phyloP scores from a whole-genome alignment of 257 asterid genomes.

The Ligustrum vulgare region DNA sequence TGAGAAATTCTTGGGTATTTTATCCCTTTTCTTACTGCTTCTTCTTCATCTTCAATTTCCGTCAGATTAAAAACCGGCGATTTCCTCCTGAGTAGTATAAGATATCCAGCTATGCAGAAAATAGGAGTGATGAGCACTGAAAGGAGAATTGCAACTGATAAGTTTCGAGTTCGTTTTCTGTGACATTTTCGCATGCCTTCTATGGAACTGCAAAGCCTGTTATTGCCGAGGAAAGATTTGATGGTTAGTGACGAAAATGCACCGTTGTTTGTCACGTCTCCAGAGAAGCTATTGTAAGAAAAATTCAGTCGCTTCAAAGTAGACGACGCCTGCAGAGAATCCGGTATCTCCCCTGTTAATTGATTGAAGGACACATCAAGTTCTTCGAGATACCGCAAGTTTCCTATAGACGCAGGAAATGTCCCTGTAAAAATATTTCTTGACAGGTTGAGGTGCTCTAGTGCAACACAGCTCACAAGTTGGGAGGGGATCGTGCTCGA shows the following conservation, averaged over 20 bases:
- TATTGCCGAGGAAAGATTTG: conserved; percentile 58
- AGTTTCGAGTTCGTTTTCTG: conserved; percentile 35
- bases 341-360: conserved; percentile 57
- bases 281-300: conserved; percentile 59
- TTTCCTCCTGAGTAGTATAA: conserved; percentile 33
- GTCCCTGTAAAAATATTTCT: conserved; percentile 46
- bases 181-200: conserved; percentile 46
- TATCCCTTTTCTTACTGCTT: conserved; percentile 30
- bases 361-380: conserved; percentile 62
- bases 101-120: conserved; percentile 57
- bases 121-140: conserved; percentile 56
- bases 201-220: conserved; percentile 56
- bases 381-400: conserved; percentile 52
- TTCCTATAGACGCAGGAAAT: conserved; percentile 56
- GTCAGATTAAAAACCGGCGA: conserved; percentile 28
- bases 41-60: conserved; percentile 36
- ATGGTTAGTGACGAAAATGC: conserved; percentile 46
- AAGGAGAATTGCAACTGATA: conserved; percentile 56
- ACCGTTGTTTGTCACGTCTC: conserved; percentile 51
- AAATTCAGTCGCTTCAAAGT: conserved; percentile 51
- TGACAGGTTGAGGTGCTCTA: conserved; percentile 58
- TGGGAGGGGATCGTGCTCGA: conserved; percentile 64
- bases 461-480: conserved; percentile 81
- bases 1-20: conserved; percentile 67
- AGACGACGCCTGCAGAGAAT: conserved; percentile 40